A percentile compares a stretch with the other conserved stretches of the same genome.
phyloP scores from a whole-genome alignment of 441 rosid species.

The Pelargonium exstipulatum region DNA sequence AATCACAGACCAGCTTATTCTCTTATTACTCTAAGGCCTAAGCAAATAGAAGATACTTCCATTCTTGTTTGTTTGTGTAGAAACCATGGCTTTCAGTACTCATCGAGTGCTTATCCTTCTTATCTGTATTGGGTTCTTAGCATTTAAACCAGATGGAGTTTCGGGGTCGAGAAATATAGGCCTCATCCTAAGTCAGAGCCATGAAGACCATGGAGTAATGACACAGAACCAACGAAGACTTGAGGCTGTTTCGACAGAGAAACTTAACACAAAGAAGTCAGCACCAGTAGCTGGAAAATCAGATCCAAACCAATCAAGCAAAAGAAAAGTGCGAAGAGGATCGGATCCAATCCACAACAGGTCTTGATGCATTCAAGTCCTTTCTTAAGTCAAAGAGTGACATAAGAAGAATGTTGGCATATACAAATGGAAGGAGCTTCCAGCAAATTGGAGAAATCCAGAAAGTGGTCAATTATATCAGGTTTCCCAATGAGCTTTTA shows the following conservation, averaged over 20 bases:
- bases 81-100: slow-evolving; percentile 43
- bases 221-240: slow-evolving; percentile 34
- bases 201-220: slow-evolving; percentile 28
- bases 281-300: slow-evolving; percentile 28
- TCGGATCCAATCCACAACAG: slow-evolving; percentile 96
- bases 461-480: slow-evolving; percentile 20
- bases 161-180: slow-evolving; percentile 36
- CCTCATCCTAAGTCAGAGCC: slow-evolving; percentile 27
- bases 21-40: slow-evolving; percentile 31
- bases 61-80: slow-evolving; percentile 36
- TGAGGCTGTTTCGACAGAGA: slow-evolving; percentile 31
- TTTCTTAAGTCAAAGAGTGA: slow-evolving; percentile 28
- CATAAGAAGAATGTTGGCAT: slow-evolving; percentile 30
- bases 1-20: slow-evolving; percentile 33
- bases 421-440: slow-evolving; percentile 29
- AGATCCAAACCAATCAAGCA: slow-evolving; percentile 58
- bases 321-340: slow-evolving; percentile 75
- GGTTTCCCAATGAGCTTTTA: slow-evolving; percentile 26
- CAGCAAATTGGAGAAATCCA: slow-evolving; percentile 33
- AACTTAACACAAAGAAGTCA: slow-evolving; percentile 29
- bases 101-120: slow-evolving; percentile 44
- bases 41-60: slow-evolving; percentile 35
- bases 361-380: slow-evolving; percentile 32
- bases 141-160: slow-evolving; percentile 36
- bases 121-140: slow-evolving; percentile 47